Conservation (phyloP, 1,284 basidiomycete species). For the Papiliotrema nemorosa region DNA sequence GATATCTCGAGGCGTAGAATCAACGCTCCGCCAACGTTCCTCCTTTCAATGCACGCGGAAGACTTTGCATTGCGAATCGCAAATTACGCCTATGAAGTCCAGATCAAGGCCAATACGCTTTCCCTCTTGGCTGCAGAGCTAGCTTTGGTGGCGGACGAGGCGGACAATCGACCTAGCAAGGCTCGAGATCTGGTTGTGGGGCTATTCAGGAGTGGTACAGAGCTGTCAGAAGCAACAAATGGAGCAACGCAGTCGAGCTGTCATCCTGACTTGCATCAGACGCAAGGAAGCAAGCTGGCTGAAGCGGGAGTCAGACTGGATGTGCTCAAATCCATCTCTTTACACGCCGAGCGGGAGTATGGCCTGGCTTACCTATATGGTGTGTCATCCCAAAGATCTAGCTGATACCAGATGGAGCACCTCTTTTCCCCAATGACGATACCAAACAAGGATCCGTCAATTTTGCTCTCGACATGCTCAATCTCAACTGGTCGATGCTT, state of each 20-base stretch:
- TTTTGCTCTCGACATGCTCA: conserved; percentile 47
- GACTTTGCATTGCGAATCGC: conserved; percentile 38
- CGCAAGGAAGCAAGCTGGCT: conserved; percentile 19
- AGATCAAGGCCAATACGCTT: conserved; percentile 42
- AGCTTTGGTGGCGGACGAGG: conserved; percentile 20
- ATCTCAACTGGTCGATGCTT: conserved; percentile 67
- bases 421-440: conserved; percentile 34
- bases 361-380: conserved; percentile 74
- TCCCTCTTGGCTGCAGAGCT: conserved; percentile 35
- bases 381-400: conserved; percentile 8
- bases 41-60: conserved; percentile 31
- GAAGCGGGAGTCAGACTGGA: conserved; percentile 40
- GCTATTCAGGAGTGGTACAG: conserved; percentile 40
- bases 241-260: conserved; percentile 33
- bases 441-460: conserved; percentile 47
- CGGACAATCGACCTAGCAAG: conserved; percentile 20
- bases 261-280: conserved; percentile 37
- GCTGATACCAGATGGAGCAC: conserved; percentile 22
- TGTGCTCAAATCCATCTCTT: conserved; percentile 59
- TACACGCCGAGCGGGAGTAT: conserved; percentile 66
- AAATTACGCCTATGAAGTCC: conserved; percentile 62
- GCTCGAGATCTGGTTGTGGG: conserved; percentile 31
- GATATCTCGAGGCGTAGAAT: conserved; percentile 33
- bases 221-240: conserved; percentile 32
- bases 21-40: conserved; percentile 32